phyloP scores from a whole-genome alignment of 2,329 filamentous ascomycete species.

The Fusarium heterosporum region DNA sequence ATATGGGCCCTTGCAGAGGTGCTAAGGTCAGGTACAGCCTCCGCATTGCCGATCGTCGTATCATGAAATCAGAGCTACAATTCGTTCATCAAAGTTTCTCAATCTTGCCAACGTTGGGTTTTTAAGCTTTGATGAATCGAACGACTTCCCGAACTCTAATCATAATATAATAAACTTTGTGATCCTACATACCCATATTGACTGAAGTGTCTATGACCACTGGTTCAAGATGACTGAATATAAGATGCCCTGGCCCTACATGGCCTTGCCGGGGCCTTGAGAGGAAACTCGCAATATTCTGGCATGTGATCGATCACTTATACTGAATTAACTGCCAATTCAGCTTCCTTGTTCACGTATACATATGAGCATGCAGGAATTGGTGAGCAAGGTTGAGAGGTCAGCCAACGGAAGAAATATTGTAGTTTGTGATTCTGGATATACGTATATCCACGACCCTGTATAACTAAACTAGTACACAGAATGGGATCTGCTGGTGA shows the following conservation, averaged over 20 bases:
- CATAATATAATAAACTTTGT: not conserved
- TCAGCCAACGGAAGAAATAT: not conserved
- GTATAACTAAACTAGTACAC: not conserved
- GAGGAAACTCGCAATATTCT: slow-evolving; percentile 6
- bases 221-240: not conserved
- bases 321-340: not conserved
- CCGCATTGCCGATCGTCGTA: not conserved
- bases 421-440: not conserved
- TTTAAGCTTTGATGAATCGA: not conserved
- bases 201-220: not conserved
- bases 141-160: not conserved
- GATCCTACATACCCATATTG: not conserved
- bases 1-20: slow-evolving; percentile 12
- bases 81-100: not conserved
- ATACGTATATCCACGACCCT: not conserved
- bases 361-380: not conserved
- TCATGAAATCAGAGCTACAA: slow-evolving; percentile 7
- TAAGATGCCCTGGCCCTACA: not conserved
- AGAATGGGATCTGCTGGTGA: slow-evolving; percentile 17
- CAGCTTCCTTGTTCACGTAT: not conserved
- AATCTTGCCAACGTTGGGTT: no score
- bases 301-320: slow-evolving; percentile 10
- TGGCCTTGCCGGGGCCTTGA: not conserved
- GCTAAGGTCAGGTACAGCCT: slow-evolving; percentile 9
- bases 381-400: not conserved